Evolutionary conservation across 257 asterid species (phyloP).

Genomic region (Jaltomata sinuosa): DNA sequence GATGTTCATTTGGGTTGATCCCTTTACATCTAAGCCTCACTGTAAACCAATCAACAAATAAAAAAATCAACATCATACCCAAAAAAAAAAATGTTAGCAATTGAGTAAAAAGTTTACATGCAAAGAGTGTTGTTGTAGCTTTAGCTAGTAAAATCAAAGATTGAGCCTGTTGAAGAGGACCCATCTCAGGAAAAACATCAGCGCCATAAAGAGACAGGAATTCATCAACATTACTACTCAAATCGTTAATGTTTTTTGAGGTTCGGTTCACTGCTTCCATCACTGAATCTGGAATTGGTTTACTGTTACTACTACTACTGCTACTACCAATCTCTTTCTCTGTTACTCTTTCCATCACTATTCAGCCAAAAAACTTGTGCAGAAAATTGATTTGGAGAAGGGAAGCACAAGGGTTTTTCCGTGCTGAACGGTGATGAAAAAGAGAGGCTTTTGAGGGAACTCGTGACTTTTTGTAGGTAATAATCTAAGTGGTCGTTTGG

Average conservation of each 20-base stretch:
- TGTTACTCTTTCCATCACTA: not conserved
- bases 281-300: conserved; percentile 57
- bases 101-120: conserved; percentile 29
- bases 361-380: not conserved
- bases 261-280: conserved; percentile 74
- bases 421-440: not conserved
- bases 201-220: conserved; percentile 46
- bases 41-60: conserved; percentile 14
- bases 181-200: conserved; percentile 61
- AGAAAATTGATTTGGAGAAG: not conserved
- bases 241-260: conserved; percentile 53
- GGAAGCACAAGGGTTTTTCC: not conserved
- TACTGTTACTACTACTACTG: conserved; percentile 20
- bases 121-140: conserved; percentile 61
- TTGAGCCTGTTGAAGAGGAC: conserved; percentile 77
- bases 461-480: not conserved
- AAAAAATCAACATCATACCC: not conserved
- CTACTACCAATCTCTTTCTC: not conserved
- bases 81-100: not conserved
- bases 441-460: not conserved
- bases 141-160: conserved; percentile 60
- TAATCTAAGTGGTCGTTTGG: too few relatives aligned
- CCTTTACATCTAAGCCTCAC: conserved; percentile 97
- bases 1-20: conserved; percentile 70
- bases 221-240: conserved; percentile 52